Evolutionary conservation across 2,329 filamentous ascomycete species (phyloP), one percentile per base, ranked within the genome.

Genomic region (Aspergillus sp.): DNA sequence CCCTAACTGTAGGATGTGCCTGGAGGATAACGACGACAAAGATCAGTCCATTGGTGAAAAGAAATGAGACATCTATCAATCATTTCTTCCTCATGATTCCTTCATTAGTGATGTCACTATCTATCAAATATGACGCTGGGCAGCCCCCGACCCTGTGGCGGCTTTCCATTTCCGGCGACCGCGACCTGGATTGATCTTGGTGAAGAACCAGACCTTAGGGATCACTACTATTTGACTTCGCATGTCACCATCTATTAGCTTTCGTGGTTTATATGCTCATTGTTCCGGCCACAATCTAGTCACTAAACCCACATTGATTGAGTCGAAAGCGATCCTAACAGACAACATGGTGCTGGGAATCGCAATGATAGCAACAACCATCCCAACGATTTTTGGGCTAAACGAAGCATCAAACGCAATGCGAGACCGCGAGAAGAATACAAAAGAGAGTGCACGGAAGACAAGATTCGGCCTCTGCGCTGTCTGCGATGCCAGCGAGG

Each of bases 341-440:
- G 43, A 55, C 62, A 55, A 62, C 41, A 68, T 74, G 72, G 61
- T 72, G 31, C 46, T 73, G 31, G 58, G 71, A 31, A 51, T 69
- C 60, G 51, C 66, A 62, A 68, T 69, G 65, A 68, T 71, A 65
- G 59, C 65, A 41, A 51, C 68, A 8, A 70, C 71, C 68, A 23
- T 70, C 45, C 69, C 69, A 38, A 71, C 68, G 23, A 71, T 71
- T 63, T 67, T 70, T 47, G 68, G 68, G 5, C 49, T 71, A 8
- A 71, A 71, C 54, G 64, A 71, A 57, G 67, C 67, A 9, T 68
- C 66, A 15, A 64, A 70, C 31, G 53, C 62, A 34, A 66, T 59
- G 22, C 64, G 68, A 5, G 63, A 71, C 34, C 61, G 66, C 13
- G 67, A 71, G 45, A 66, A 69, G 19, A 61, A 59, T n/a, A 64